Conservation (phyloP, 305 asterid species). For the Fraxinus platypoda region DNA sequence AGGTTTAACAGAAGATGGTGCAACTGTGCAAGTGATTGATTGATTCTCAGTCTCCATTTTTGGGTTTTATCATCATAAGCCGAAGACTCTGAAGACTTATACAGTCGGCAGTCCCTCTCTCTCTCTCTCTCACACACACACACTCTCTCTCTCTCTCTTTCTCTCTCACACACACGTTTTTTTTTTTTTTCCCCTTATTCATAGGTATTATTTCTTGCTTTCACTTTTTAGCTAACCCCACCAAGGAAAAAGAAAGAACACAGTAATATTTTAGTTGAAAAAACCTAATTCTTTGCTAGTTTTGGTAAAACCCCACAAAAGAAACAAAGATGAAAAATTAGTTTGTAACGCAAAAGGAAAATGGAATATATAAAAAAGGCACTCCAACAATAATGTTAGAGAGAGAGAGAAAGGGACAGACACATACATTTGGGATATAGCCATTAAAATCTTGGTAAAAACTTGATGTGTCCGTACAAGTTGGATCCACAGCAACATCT, state of each 20-base stretch:
- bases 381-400: not conserved
- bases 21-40: conserved; percentile 27
- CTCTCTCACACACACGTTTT: not conserved
- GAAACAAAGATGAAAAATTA: conserved; percentile 17
- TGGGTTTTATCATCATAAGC: conserved; percentile 13
- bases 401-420: conserved; percentile 8
- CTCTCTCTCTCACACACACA: not conserved
- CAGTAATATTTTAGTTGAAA: conserved; percentile 1
- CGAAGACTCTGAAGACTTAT: not conserved
- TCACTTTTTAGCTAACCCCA: conserved; percentile 30
- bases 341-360: conserved; percentile 21
- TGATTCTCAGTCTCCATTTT: conserved; percentile 36
- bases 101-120: not conserved
- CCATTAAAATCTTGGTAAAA: conserved; percentile 24
- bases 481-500: conserved; percentile 25
- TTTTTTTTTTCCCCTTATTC: conserved; percentile 17
- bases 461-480: conserved; percentile 28
- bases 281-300: conserved; percentile 41
- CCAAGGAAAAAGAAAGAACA: conserved; percentile 26
- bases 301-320: conserved; percentile 35
- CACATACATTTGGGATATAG: not conserved
- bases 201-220: not conserved
- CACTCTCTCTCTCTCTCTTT: not conserved
- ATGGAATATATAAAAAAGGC: not conserved
- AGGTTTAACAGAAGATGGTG: conserved; percentile 22